These are phyloP conservation scores for Bertia moriformis DNA, from an alignment of 2,329 filamentous ascomycete species.

Conservation along the genomic window DNA sequence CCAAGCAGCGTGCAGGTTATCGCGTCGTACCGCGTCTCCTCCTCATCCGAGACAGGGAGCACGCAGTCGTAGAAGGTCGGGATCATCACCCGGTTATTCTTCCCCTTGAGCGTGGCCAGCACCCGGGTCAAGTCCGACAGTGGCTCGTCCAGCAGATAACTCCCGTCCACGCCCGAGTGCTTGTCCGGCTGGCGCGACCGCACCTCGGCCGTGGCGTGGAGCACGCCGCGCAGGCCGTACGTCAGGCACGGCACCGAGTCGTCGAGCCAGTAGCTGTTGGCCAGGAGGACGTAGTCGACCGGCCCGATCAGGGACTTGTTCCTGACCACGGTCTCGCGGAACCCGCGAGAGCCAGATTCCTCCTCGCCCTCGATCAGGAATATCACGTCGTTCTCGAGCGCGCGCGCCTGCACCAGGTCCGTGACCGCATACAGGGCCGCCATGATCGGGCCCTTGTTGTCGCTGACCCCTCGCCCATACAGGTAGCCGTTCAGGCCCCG, in stretches of 20 bases:
- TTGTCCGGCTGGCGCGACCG: constrained; percentile 77
- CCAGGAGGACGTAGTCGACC: constrained; percentile 85
- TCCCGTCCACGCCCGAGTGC: constrained; percentile 94
- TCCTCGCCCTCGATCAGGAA: constrained; percentile 96
- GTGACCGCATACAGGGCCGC: constrained; percentile 88
- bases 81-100: constrained; percentile 67
- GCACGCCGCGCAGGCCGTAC: constrained; percentile 82
- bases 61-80: constrained; percentile 82
- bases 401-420: constrained; percentile 72
- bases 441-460: constrained; percentile 93
- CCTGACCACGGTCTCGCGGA: constrained; percentile 65
- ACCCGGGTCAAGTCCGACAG: constrained; percentile 80
- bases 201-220: constrained; percentile 81
- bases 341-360: constrained; percentile 83
- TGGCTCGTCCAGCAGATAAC: constrained; percentile 75
- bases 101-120: constrained; percentile 67
- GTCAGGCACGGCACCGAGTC: constrained; percentile 91
- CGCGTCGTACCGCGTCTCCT: constrained; percentile 69
- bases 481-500: constrained; percentile 81
- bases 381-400: constrained; percentile 72
- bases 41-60: constrained; percentile 57
- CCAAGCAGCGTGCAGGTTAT: constrained; percentile 66
- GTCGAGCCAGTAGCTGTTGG: constrained; percentile 97
- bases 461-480: constrained; percentile 89
- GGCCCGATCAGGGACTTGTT: constrained; percentile 76